A percentile compares a stretch with the other conserved stretches of the same genome.
Conservation (phyloP, 2,329 filamentous ascomycete genomes). For the Xylaria sp. region DNA sequence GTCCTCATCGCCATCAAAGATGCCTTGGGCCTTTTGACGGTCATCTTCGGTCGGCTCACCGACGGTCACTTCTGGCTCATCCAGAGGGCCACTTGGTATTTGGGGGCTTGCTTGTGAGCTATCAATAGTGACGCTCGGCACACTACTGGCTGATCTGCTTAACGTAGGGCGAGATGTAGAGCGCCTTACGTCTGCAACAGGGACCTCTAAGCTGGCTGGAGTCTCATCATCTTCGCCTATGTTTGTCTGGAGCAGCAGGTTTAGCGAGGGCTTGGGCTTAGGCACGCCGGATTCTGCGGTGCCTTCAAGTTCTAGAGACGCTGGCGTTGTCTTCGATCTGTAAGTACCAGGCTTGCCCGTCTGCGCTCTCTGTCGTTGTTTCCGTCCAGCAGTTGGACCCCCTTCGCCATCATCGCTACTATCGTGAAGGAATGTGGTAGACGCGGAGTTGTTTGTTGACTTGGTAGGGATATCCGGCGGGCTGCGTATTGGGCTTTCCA, state of each 20-base stretch:
- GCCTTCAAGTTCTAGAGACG: not conserved
- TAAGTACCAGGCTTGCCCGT: conserved; percentile 32
- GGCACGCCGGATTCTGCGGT: conserved; percentile 15
- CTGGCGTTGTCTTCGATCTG: conserved; percentile 4
- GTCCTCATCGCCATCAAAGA: conserved; percentile 86
- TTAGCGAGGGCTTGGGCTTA: conserved; percentile 36
- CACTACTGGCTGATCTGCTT: conserved; percentile 55
- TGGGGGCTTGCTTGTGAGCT: conserved; percentile 53
- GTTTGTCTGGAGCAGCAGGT: conserved; percentile 40
- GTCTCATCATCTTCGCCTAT: conserved; percentile 34
- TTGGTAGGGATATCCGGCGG: conserved; percentile 44
- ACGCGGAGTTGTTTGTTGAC: conserved; percentile 47
- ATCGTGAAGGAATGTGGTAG: conserved; percentile 61
- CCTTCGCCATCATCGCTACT: conserved; percentile 59
- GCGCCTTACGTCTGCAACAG: conserved; percentile 51
- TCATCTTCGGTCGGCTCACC: conserved; percentile 75
- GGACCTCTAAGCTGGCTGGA: conserved; percentile 46
- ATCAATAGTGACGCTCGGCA: conserved; percentile 39
- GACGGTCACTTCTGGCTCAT: conserved; percentile 67
- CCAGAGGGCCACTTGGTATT: conserved; percentile 61
- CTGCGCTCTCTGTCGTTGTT: conserved; percentile 30
- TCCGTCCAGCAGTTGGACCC: conserved; percentile 2
- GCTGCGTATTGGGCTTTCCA: conserved; percentile 41
- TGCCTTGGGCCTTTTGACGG: conserved; percentile 78
- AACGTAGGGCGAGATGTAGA: conserved; percentile 55